Conservation (phyloP, 805 yeast genomes). For the Ogataea pini region DNA sequence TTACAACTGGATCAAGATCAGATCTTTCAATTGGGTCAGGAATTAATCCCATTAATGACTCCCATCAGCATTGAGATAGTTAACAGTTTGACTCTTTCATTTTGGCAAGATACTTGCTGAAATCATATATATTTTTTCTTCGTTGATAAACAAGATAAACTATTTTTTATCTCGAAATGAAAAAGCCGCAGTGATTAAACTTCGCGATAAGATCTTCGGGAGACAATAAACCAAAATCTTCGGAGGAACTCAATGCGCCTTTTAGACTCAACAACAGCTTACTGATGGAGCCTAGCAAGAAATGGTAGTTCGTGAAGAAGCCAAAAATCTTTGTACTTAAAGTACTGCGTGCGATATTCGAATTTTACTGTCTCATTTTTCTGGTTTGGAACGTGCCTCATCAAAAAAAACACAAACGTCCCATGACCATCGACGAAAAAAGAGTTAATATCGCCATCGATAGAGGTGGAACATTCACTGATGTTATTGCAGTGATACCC, state of each 20-base stretch:
- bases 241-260: constrained; percentile 2
- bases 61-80: too few species aligned
- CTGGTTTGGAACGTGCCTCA: too few species aligned
- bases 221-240: background rate
- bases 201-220: background rate
- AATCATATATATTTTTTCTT: too few species aligned
- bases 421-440: constrained; percentile 9
- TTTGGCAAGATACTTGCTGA: too few species aligned
- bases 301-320: background rate
- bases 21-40: too few species aligned
- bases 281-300: background rate
- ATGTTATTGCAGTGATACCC: constrained; percentile 46
- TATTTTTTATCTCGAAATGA: background rate
- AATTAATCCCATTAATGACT: too few species aligned
- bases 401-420: too few species aligned
- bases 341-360: too few species aligned
- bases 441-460: constrained; percentile 15
- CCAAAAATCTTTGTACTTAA: too few species aligned
- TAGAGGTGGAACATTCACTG: constrained; percentile 47
- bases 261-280: background rate
- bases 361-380: background rate
- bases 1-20: too few species aligned
- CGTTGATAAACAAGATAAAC: background rate
- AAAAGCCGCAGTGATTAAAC: background rate
- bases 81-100: too few species aligned